phyloP scores from a whole-genome alignment of 1,284 basidiomycete genomes.

The Cryptococcus sp. region DNA sequence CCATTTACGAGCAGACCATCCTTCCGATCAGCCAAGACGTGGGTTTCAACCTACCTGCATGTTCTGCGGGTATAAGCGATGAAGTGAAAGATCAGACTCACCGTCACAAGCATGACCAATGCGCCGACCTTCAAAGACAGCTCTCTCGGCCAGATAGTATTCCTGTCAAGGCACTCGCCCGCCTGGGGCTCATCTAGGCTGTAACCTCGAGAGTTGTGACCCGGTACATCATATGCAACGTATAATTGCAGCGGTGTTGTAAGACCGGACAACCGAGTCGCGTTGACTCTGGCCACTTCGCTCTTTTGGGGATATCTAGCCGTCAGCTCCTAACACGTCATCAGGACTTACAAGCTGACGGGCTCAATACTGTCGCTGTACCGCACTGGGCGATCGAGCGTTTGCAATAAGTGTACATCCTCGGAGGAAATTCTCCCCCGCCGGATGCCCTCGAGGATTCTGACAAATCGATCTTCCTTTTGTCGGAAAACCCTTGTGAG shows the following conservation, averaged over 20 bases:
- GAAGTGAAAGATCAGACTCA: constrained; percentile 12
- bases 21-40: constrained; percentile 4
- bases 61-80: constrained; percentile 17
- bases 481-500: constrained; percentile 79
- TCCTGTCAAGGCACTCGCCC: constrained; percentile 27
- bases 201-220: constrained; percentile 24
- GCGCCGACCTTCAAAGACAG: constrained; percentile 39
- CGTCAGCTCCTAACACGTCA: constrained; percentile 1
- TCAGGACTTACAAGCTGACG: constrained; percentile 39
- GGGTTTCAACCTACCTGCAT: constrained; percentile 18
- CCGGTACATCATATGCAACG: constrained; percentile 25
- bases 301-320: constrained; percentile 25
- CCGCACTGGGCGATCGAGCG: constrained; percentile 25
- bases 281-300: constrained; percentile 36
- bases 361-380: constrained; percentile 41
- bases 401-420: constrained; percentile 22
- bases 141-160: constrained; percentile 32
- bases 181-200: constrained; percentile 20
- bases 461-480: constrained; percentile 54
- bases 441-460: constrained; percentile 47
- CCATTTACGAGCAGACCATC: constrained; percentile 27
- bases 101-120: constrained; percentile 44
- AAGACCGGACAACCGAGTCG: constrained; percentile 22
- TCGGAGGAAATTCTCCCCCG: constrained; percentile 23
- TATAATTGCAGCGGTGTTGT: constrained; percentile 16